These are phyloP conservation scores for Vitis hybrid DNA, from an alignment of 177 flowering plant genomes.

Conservation along the genomic window DNA sequence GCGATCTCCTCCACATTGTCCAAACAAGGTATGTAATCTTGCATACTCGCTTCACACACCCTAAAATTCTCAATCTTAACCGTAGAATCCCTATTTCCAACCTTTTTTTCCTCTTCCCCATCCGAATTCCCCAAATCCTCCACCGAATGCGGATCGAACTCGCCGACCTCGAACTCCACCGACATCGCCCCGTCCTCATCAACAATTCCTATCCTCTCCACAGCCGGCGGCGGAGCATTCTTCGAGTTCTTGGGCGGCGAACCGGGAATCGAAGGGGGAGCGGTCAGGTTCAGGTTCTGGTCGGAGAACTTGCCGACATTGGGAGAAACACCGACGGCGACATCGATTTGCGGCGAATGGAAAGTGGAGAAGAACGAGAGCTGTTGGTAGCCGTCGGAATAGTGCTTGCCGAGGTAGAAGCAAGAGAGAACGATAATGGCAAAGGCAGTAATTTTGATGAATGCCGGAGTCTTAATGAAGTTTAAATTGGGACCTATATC, in stretches of 20 bases:
- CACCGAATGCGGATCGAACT: slow-evolving; percentile 16
- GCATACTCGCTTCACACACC: slow-evolving; percentile 34
- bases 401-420: slow-evolving; percentile 24
- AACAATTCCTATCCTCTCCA: slow-evolving; percentile 33
- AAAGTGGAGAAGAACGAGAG: slow-evolving; percentile 20
- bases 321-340: neutral
- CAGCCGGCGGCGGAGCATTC: slow-evolving; percentile 20
- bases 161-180: slow-evolving; percentile 47
- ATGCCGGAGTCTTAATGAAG: slow-evolving; percentile 19
- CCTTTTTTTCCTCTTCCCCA: slow-evolving; percentile 5
- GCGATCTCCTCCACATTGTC: slow-evolving; percentile 44
- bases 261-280: neutral
- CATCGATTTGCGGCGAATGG: neutral
- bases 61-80: slow-evolving; percentile 23
- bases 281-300: neutral
- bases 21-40: slow-evolving; percentile 53
- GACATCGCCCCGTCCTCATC: slow-evolving; percentile 59
- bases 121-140: slow-evolving; percentile 14
- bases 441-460: slow-evolving; percentile 25
- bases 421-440: slow-evolving; percentile 25
- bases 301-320: no score
- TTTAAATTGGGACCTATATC: neutral
- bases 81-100: slow-evolving; percentile 2
- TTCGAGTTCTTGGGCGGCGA: slow-evolving; percentile 18
- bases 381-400: slow-evolving; percentile 17